These are phyloP conservation scores for Mortierella sp. DNA, from an alignment of 371 early-diverging fungal genomes.

Conservation along the genomic window DNA sequence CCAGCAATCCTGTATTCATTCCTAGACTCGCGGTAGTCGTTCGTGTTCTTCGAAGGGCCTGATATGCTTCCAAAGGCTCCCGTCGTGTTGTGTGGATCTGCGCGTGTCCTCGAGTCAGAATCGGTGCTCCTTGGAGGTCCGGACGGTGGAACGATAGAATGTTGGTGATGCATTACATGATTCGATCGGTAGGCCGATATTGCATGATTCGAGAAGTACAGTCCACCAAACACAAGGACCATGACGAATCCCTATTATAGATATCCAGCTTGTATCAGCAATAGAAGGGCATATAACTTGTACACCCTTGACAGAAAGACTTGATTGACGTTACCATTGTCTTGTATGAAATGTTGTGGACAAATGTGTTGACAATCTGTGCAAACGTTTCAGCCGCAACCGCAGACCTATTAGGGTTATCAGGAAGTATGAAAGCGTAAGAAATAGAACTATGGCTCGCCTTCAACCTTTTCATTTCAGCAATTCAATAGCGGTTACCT, in stretches of 20 bases:
- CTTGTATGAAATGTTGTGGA: slow-evolving; percentile 39
- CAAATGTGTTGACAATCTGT: slow-evolving; percentile 35
- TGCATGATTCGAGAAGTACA: slow-evolving; percentile 41
- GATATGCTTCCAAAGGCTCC: too few relatives aligned
- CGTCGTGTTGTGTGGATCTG: too few relatives aligned
- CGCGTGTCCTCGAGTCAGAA: too few relatives aligned
- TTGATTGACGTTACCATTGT: slow-evolving; percentile 40
- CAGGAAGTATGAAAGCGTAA: neutral
- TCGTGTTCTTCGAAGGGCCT: too few relatives aligned
- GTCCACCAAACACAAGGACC: slow-evolving; percentile 33
- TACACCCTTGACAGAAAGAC: too few relatives aligned
- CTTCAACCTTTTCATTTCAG: too few relatives aligned
- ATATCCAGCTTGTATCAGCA: too few relatives aligned
- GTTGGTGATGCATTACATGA: slow-evolving; percentile 43
- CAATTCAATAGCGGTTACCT: slow-evolving; percentile 7
- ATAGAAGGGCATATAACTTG: too few relatives aligned
- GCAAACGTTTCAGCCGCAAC: slow-evolving; percentile 43
- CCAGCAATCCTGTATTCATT: too few relatives aligned
- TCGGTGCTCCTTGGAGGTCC: too few relatives aligned
- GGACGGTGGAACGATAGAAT: slow-evolving; percentile 7
- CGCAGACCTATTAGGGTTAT: slow-evolving; percentile 9
- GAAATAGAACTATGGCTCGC: neutral
- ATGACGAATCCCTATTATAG: slow-evolving; percentile 30
- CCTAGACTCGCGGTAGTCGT: too few relatives aligned
- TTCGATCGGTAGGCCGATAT: slow-evolving; percentile 39